Percentiles rank a stretch among this genome's conserved stretches.
Evolutionary conservation across 2,329 filamentous ascomycete species (phyloP).

Genomic region (Podosphaera fusca): DNA sequence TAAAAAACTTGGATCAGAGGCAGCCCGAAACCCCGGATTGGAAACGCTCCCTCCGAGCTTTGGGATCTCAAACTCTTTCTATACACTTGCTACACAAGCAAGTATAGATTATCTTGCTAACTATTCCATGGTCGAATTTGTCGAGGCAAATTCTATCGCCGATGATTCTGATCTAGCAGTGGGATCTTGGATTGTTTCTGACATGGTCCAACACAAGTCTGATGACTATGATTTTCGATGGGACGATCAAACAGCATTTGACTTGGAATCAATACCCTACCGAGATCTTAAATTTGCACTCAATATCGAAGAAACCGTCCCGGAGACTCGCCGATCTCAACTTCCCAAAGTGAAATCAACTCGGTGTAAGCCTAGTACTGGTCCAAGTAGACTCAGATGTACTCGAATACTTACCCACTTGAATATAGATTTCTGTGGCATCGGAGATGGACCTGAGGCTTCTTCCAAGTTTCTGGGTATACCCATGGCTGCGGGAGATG

Average conservation of each 20-base stretch:
- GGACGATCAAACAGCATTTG: slow-evolving; percentile 19
- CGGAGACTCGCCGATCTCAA: not conserved
- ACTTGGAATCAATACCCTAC: slow-evolving; percentile 21
- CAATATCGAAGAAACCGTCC: slow-evolving; percentile 13
- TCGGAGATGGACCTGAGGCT: slow-evolving; percentile 6
- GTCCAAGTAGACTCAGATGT: slow-evolving; percentile 2
- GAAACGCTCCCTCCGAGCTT: slow-evolving; percentile 8
- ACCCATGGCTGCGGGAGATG: slow-evolving; percentile 6
- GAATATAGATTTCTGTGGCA: slow-evolving; percentile 10
- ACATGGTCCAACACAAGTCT: not conserved
- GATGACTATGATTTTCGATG: slow-evolving; percentile 6
- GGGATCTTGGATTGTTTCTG: slow-evolving; percentile 6
- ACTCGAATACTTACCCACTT: slow-evolving; percentile 9
- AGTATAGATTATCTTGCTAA: not conserved
- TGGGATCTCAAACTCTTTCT: slow-evolving; percentile 2
- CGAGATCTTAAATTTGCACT: slow-evolving; percentile 5
- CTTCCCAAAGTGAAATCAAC: not conserved
- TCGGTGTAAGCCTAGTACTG: not conserved
- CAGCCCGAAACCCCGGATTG: slow-evolving; percentile 11
- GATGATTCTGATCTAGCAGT: slow-evolving; percentile 1
- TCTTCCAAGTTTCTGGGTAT: slow-evolving; percentile 7
- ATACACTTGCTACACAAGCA: not conserved
- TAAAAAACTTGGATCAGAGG: slow-evolving; percentile 5
- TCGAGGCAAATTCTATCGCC: not conserved
- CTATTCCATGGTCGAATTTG: not conserved